Evolutionary conservation across 768 basidiomycete species (phyloP).

Genomic region (Pulveroboletus sp.): DNA sequence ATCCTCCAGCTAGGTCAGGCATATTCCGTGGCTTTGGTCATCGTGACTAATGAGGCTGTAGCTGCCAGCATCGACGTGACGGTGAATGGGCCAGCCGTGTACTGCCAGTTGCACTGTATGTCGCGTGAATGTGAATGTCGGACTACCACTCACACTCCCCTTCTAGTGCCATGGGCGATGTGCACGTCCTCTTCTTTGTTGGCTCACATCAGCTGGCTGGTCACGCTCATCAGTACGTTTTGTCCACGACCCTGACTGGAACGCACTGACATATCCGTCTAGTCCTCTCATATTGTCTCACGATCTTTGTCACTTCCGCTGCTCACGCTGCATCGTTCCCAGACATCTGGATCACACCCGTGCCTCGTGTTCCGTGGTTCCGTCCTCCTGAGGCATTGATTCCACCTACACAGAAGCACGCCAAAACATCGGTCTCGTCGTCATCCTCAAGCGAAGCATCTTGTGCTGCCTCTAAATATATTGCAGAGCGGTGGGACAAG

Average conservation of each 20-base stretch:
- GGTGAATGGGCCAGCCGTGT: conserved; percentile 36
- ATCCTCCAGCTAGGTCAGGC: conserved; percentile 47
- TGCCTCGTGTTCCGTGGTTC: conserved; percentile 61
- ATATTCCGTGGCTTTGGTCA: not conserved
- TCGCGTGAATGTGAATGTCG: not conserved
- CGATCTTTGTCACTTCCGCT: conserved; percentile 43
- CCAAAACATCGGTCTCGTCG: conserved; percentile 4
- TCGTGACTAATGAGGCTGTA: conserved; percentile 17
- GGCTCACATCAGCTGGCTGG: conserved; percentile 45
- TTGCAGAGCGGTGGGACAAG: conserved; percentile 30
- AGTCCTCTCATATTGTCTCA: conserved; percentile 55
- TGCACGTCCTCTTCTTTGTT: conserved; percentile 48
- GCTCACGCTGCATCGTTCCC: conserved; percentile 41
- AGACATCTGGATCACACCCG: conserved; percentile 48
- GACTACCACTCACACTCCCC: conserved; percentile 4
- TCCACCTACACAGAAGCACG: conserved; percentile 11
- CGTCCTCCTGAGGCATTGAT: conserved; percentile 2
- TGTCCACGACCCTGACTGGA: not conserved
- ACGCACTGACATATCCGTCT: conserved; percentile 1
- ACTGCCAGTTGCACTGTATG: conserved; percentile 36
- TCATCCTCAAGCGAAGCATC: conserved; percentile 11
- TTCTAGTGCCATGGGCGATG: conserved; percentile 36
- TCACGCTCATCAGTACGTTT: conserved; percentile 42
- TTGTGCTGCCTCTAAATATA: conserved; percentile 26
- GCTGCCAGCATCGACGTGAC: conserved; percentile 48